Conservation (phyloP, 2,329 filamentous ascomycete genomes). For the Chrysosporium keratinophilum region DNA sequence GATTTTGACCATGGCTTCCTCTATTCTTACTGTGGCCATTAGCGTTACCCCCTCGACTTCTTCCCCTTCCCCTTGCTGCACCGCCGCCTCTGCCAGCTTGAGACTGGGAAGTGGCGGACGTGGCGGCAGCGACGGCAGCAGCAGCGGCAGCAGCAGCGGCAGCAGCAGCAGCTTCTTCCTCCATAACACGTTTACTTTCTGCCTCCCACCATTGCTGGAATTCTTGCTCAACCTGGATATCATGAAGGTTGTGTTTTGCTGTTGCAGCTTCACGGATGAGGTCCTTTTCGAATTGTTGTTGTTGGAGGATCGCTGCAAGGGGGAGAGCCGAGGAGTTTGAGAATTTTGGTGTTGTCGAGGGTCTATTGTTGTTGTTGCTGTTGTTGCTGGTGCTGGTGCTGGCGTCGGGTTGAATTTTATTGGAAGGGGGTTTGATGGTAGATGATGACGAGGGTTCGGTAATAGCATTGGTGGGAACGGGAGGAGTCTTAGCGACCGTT, state of each 20-base stretch:
- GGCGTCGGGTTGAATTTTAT: slow-evolving; percentile 39
- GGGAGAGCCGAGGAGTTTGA: slow-evolving; percentile 60
- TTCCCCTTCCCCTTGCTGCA: not conserved
- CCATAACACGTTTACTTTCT: slow-evolving; percentile 62
- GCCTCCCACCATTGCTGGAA: slow-evolving; percentile 97
- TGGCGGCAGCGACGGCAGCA: not conserved
- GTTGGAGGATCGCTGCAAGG: slow-evolving; percentile 77
- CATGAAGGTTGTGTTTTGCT: slow-evolving; percentile 78
- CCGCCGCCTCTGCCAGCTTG: slow-evolving; percentile 15
- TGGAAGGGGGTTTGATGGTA: not conserved
- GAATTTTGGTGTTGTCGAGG: slow-evolving; percentile 24
- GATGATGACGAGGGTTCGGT: not conserved
- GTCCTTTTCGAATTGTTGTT: slow-evolving; percentile 77
- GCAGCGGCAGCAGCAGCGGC: slow-evolving; percentile 7
- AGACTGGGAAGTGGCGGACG: too few species aligned
- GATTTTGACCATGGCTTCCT: not conserved
- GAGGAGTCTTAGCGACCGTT: slow-evolving; percentile 43
- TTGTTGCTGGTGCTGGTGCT: slow-evolving; percentile 30
- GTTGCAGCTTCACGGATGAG: slow-evolving; percentile 65
- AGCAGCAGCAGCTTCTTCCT: slow-evolving; percentile 42
- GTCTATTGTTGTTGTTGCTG: slow-evolving; percentile 27
- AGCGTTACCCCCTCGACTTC: not conserved
- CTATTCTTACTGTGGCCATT: not conserved
- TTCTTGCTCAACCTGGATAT: slow-evolving; percentile 93
- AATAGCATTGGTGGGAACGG: slow-evolving; percentile 10